These are phyloP conservation scores for Auricularia heimuer DNA, from an alignment of 768 basidiomycete genomes.

Conservation along the genomic window DNA sequence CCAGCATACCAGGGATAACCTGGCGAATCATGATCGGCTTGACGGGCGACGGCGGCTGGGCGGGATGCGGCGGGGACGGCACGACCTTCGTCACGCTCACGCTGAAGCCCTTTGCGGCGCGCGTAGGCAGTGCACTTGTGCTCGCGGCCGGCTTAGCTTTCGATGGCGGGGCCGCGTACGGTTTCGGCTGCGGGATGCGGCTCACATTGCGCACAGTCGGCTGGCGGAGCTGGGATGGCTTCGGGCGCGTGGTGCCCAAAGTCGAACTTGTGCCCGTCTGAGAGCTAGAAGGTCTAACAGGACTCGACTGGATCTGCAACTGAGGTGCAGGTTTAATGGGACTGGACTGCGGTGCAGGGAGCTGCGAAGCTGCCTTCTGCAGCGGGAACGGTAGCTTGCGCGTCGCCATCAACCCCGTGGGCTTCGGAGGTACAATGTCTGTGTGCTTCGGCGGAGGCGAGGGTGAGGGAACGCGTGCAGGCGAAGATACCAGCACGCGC, in stretches of 20 bases:
- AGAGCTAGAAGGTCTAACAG: not conserved
- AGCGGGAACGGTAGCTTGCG: not conserved
- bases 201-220: not conserved
- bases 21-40: not conserved
- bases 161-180: not conserved
- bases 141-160: not conserved
- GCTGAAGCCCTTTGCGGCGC: not conserved
- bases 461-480: not conserved
- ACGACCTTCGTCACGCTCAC: not conserved
- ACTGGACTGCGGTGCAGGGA: not conserved
- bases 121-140: not conserved
- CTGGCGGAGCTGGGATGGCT: slow-evolving; percentile 1
- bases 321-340: not conserved
- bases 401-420: not conserved
- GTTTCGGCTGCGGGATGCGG: not conserved
- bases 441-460: not conserved
- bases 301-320: not conserved
- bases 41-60: not conserved
- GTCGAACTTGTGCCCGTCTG: not conserved
- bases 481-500: not conserved
- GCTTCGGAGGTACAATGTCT: not conserved
- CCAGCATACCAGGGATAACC: not conserved
- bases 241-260: not conserved
- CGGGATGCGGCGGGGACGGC: not conserved
- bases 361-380: too few relatives aligned